Conservation (phyloP, 345 rosid species). For the Punica granatum region DNA sequence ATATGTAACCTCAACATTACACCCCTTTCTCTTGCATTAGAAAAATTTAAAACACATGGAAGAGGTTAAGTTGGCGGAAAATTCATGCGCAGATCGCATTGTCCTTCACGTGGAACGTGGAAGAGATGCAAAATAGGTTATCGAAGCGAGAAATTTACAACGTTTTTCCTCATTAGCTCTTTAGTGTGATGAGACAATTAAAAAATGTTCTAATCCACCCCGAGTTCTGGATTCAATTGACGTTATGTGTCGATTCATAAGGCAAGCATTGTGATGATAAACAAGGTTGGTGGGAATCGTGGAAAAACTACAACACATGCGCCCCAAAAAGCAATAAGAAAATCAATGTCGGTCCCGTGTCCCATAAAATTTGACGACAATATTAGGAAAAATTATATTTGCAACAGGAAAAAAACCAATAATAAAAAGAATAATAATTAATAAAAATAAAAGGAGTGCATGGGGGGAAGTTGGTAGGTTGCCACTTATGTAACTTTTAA, state of each 20-base stretch:
- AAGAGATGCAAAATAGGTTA: background rate
- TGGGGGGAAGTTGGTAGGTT: constrained; percentile 12
- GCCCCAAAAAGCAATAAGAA: background rate
- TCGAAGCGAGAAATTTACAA: background rate
- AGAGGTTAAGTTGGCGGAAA: too few species aligned
- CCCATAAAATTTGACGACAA: background rate
- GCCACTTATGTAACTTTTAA: constrained; percentile 29
- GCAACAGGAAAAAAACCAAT: background rate
- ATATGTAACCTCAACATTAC: too few species aligned
- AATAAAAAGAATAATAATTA: background rate
- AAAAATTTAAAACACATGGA: too few species aligned
- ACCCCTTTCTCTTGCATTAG: too few species aligned
- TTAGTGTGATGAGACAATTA: too few species aligned
- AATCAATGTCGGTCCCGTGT: background rate
- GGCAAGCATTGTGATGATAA: background rate
- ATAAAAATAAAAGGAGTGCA: background rate
- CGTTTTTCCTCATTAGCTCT: background rate
- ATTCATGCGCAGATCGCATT: too few species aligned
- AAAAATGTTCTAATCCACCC: too few species aligned
- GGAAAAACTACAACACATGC: background rate
- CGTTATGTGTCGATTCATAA: background rate
- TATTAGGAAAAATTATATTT: background rate
- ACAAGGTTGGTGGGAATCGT: background rate
- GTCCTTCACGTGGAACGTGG: background rate
- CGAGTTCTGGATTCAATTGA: too few species aligned